Evolutionary conservation across 2,329 filamentous ascomycete species (phyloP).

Genomic region (Cercospora zeae-maydis): DNA sequence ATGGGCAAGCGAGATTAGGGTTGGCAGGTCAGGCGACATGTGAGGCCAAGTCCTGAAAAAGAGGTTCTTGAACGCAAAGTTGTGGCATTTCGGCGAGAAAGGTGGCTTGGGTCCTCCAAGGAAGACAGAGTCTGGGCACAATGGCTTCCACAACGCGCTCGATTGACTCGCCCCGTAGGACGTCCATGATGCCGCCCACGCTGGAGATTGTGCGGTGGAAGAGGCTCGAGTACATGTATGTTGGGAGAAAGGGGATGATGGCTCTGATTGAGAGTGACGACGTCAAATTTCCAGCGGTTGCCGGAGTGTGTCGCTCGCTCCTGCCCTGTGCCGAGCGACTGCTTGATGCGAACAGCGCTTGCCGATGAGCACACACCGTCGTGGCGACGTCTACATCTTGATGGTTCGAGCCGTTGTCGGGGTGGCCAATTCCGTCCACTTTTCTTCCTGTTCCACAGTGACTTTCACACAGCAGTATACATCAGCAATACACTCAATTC

Average conservation of each 20-base stretch:
- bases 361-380: no score
- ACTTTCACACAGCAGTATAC: neutral
- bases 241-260: no score
- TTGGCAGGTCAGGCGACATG: neutral
- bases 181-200: neutral
- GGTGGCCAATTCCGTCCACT: neutral
- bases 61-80: neutral
- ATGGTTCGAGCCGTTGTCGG: no score
- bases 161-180: neutral
- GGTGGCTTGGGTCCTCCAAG: neutral
- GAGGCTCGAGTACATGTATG: no score
- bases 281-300: no score
- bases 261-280: no score
- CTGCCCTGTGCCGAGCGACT: no score
- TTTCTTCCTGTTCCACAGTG: conserved; percentile 3
- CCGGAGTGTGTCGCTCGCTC: no score
- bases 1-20: neutral
- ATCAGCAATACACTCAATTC: neutral
- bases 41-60: neutral
- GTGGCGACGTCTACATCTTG: no score
- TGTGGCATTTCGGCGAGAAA: neutral
- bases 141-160: neutral
- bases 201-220: neutral
- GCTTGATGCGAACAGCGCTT: no score
- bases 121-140: neutral